A percentile compares a stretch with the other conserved stretches of the same genome.
These are phyloP conservation scores for Nitzschia sp. DNA, from an alignment of 108 stramenopile species.

Conservation along the genomic window DNA sequence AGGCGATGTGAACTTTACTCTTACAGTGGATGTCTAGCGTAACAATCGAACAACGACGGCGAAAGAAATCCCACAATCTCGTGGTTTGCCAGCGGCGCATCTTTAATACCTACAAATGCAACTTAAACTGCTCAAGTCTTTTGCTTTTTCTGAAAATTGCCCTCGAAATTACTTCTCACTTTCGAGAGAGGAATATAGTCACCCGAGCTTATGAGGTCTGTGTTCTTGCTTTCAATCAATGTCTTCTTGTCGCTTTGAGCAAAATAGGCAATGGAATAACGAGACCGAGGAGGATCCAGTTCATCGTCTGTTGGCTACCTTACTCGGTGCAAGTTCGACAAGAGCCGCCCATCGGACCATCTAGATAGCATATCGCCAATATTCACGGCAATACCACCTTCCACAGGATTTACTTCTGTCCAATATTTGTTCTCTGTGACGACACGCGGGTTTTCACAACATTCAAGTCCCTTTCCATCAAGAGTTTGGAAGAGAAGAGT, in stretches of 20 bases:
- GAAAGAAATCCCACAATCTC: too few species aligned
- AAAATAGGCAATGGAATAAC: constrained; percentile 57
- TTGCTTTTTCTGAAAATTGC: constrained; percentile 2
- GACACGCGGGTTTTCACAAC: constrained; percentile 40
- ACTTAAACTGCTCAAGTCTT: background rate
- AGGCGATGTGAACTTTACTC: constrained; percentile 5
- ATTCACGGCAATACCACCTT: constrained; percentile 56
- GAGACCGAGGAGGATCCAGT: constrained; percentile 24
- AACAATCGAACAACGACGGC: background rate
- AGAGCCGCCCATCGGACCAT: constrained; percentile 43
- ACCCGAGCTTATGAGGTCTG: constrained; percentile 50
- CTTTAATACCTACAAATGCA: too few species aligned
- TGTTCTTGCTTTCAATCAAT: constrained; percentile 32
- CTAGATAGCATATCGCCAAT: constrained; percentile 59
- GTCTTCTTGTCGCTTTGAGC: constrained; percentile 45
- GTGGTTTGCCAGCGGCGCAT: too few species aligned
- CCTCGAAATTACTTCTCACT: constrained; percentile 41
- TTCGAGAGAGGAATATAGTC: constrained; percentile 46
- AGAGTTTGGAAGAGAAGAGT: constrained; percentile 53
- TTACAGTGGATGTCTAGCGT: background rate
- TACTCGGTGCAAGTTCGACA: constrained; percentile 58
- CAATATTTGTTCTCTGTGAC: constrained; percentile 20
- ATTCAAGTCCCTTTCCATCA: constrained; percentile 55
- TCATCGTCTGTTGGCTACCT: constrained; percentile 48
- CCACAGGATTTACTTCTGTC: constrained; percentile 40